Percentiles rank a stretch among this genome's conserved stretches.
These are phyloP conservation scores for Aspergillus quadricinctus DNA, from an alignment of 2,329 filamentous ascomycete genomes.

Conservation along the genomic window DNA sequence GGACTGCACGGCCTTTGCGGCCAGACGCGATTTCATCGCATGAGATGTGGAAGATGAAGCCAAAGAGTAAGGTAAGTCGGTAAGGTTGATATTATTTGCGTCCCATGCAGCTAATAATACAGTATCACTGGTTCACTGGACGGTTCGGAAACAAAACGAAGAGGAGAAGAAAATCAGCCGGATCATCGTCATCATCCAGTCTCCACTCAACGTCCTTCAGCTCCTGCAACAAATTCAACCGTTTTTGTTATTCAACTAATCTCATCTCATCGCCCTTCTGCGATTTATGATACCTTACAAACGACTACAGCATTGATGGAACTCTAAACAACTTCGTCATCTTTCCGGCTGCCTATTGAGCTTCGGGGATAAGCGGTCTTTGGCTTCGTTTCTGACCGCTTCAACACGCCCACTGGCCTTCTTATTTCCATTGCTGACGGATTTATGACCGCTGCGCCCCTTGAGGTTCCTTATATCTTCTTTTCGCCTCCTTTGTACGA, in stretches of 20 bases:
- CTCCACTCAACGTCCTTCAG: not conserved
- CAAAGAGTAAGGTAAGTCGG: not conserved
- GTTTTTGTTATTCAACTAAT: not conserved
- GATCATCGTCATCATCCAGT: not conserved
- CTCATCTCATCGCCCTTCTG: not conserved
- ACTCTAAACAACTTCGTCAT: slow-evolving; percentile 11
- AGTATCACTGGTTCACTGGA: not conserved
- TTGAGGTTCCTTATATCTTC: not conserved
- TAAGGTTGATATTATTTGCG: not conserved
- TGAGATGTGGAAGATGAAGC: slow-evolving; percentile 1
- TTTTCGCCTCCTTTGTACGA: slow-evolving; percentile 4
- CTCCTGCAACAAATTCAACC: not conserved
- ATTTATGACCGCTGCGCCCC: slow-evolving; percentile 4
- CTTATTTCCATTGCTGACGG: slow-evolving; percentile 6
- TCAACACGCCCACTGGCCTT: not conserved
- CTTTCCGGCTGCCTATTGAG: slow-evolving; percentile 11
- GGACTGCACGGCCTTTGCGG: slow-evolving; percentile 25
- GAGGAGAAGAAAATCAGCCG: not conserved
- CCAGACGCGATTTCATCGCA: slow-evolving; percentile 23
- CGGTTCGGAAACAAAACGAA: not conserved
- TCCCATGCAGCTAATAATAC: not conserved
- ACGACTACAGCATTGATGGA: not conserved
- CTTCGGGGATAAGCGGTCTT: slow-evolving; percentile 21
- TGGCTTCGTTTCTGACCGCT: slow-evolving; percentile 8
- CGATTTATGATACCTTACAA: not conserved